Conservation (phyloP, 495 filamentous ascomycete genomes). For the Aspergillus indologenus region DNA sequence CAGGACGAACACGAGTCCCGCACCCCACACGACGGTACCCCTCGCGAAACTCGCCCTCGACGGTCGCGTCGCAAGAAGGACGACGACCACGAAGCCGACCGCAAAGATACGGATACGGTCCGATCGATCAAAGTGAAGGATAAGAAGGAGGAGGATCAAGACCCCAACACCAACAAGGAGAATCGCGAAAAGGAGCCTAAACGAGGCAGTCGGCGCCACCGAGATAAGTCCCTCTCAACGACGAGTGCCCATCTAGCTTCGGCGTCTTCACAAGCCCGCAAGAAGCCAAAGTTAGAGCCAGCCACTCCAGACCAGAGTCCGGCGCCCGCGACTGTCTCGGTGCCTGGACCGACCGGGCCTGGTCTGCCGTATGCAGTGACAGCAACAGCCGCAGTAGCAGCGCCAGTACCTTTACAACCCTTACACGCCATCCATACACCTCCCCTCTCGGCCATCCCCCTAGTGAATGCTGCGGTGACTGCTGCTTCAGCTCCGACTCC, state of each 20-base stretch:
- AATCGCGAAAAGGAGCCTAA: conserved; percentile 30
- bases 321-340: background rate
- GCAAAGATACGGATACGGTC: conserved; percentile 18
- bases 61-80: conserved; percentile 51
- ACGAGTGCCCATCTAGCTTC: conserved; percentile 23
- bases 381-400: conserved; percentile 18
- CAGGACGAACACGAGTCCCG: conserved; percentile 23
- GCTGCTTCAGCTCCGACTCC: conserved; percentile 18
- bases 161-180: conserved; percentile 19
- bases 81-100: conserved; percentile 27
- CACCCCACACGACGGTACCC: conserved; percentile 8
- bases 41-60: conserved; percentile 25
- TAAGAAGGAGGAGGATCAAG: conserved; percentile 29
- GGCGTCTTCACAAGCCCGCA: conserved; percentile 35
- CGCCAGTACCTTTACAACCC: conserved; percentile 1
- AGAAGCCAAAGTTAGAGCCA: conserved; percentile 48
- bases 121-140: conserved; percentile 26
- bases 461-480: conserved; percentile 8
- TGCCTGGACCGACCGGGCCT: conserved; percentile 4
- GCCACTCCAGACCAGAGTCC: conserved; percentile 21
- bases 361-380: conserved; percentile 11
- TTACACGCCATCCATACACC: background rate
- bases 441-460: background rate
- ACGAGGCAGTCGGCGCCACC: conserved; percentile 36
- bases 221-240: conserved; percentile 37